Percentiles rank a stretch among this genome's conserved stretches.
Evolutionary conservation across 495 filamentous ascomycete genomes (phyloP).

Genomic region (Aspergillus asperescens): DNA sequence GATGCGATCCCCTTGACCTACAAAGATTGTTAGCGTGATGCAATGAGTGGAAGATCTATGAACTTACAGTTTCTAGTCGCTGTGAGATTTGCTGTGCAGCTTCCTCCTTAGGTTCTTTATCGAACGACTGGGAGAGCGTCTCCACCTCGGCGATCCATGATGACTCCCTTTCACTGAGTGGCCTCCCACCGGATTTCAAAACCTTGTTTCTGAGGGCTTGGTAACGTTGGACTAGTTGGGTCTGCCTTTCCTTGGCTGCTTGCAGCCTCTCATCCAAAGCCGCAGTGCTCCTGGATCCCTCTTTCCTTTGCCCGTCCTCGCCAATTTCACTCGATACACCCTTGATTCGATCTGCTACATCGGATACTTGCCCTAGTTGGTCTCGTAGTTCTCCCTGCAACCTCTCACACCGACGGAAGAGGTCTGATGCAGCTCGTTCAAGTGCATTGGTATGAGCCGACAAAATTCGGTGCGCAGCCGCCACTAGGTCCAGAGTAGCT

Average conservation of each 20-base stretch:
- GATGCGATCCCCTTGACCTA: conserved; percentile 45
- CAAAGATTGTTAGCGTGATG: conserved; percentile 13
- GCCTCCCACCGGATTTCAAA: conserved; percentile 49
- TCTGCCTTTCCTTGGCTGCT: conserved; percentile 52
- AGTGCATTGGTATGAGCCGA: conserved; percentile 67
- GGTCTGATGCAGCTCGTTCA: conserved; percentile 68
- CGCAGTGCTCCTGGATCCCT: conserved; percentile 42
- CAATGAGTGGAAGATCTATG: not conserved
- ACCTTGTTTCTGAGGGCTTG: conserved; percentile 60
- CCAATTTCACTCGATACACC: conserved; percentile 57
- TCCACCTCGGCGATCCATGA: conserved; percentile 63
- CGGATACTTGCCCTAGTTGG: conserved; percentile 64
- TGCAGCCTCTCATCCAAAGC: conserved; percentile 57
- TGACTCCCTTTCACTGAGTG: conserved; percentile 69
- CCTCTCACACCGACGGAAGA: conserved; percentile 73
- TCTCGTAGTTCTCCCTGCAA: conserved; percentile 65
- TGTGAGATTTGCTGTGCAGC: conserved; percentile 27
- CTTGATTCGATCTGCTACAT: conserved; percentile 62
- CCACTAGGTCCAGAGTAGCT: conserved; percentile 68
- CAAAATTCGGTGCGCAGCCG: conserved; percentile 69
- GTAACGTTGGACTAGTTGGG: conserved; percentile 54
- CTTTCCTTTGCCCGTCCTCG: conserved; percentile 40
- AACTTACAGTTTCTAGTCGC: conserved; percentile 38
- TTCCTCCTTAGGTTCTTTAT: conserved; percentile 19
- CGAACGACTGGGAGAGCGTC: conserved; percentile 37